Percentiles rank a stretch among this genome's conserved stretches.
Evolutionary conservation across 768 basidiomycete species (phyloP).

Genomic region (Lactarius evosmus): DNA sequence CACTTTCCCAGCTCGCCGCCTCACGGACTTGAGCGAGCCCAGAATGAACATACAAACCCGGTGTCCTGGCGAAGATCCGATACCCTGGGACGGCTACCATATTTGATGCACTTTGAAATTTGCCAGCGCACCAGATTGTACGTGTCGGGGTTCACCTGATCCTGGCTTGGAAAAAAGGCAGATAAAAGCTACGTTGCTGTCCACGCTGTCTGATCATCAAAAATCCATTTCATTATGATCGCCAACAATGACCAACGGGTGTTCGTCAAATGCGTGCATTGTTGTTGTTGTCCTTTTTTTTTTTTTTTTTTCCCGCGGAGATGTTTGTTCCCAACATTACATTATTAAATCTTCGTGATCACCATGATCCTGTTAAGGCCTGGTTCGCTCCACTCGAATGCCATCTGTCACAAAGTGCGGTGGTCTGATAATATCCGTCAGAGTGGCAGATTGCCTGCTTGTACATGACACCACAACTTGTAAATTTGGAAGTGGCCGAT

Average conservation of each 20-base stretch:
- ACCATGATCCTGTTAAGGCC: neutral
- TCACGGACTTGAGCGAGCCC: conserved; percentile 13
- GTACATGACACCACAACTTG: neutral
- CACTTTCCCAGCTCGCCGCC: conserved; percentile 15
- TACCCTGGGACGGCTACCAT: conserved; percentile 9
- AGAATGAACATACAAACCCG: conserved; percentile 22
- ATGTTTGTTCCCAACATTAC: conserved; percentile 17
- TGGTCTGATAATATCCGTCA: neutral
- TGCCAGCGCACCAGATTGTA: conserved; percentile 17
- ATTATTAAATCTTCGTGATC: conserved; percentile 1
- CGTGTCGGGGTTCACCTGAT: conserved; percentile 20
- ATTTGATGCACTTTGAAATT: conserved; percentile 22
- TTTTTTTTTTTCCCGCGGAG: conserved; percentile 17
- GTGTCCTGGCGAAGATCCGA: conserved; percentile 20
- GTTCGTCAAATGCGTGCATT: neutral
- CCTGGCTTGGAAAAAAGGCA: neutral
- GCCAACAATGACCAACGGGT: neutral
- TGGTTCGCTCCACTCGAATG: conserved; percentile 11
- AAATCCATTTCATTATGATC: conserved; percentile 2
- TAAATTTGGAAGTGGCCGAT: neutral
- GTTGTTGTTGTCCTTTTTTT: neutral
- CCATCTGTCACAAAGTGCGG: neutral
- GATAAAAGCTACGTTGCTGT: neutral
- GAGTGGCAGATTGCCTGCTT: neutral
- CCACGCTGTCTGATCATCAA: conserved; percentile 1